These are phyloP conservation scores for Corynascus novoguineensis DNA, from an alignment of 495 filamentous ascomycete species.

Conservation along the genomic window DNA sequence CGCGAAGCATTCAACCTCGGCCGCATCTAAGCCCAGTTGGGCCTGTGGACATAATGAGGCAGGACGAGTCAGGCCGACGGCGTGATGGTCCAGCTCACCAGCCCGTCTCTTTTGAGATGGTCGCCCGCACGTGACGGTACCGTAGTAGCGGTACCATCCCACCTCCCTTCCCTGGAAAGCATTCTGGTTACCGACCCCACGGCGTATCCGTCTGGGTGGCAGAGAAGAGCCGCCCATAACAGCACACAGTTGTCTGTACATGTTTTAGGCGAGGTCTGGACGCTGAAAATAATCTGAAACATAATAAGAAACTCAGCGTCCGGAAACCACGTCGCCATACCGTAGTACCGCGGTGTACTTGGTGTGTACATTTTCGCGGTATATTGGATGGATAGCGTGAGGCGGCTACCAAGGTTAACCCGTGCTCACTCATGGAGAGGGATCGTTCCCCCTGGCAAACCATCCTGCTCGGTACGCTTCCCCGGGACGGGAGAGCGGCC, in stretches of 20 bases:
- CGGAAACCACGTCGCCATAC: background rate
- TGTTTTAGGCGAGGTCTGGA: background rate
- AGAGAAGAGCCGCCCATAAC: constrained; percentile 4
- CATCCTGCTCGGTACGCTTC: background rate
- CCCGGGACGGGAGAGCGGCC: background rate
- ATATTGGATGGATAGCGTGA: background rate
- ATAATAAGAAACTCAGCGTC: background rate
- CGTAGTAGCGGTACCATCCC: background rate
- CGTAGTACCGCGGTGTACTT: too few species aligned
- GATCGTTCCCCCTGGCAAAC: background rate
- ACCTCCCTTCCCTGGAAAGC: background rate
- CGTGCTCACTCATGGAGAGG: background rate
- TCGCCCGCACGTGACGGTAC: constrained; percentile 15
- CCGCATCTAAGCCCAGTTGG: background rate
- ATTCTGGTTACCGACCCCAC: background rate
- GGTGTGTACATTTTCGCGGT: too few species aligned
- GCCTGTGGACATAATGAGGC: background rate
- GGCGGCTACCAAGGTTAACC: constrained; percentile 2
- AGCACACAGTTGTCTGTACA: background rate
- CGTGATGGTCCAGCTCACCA: background rate
- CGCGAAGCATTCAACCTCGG: constrained; percentile 6
- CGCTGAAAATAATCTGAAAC: constrained; percentile 13
- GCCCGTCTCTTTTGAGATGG: background rate
- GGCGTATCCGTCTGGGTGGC: background rate
- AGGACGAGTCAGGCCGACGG: background rate